These are phyloP conservation scores for Macroventuria anomochaeta DNA, from an alignment of 2,329 filamentous ascomycete species.

Conservation along the genomic window DNA sequence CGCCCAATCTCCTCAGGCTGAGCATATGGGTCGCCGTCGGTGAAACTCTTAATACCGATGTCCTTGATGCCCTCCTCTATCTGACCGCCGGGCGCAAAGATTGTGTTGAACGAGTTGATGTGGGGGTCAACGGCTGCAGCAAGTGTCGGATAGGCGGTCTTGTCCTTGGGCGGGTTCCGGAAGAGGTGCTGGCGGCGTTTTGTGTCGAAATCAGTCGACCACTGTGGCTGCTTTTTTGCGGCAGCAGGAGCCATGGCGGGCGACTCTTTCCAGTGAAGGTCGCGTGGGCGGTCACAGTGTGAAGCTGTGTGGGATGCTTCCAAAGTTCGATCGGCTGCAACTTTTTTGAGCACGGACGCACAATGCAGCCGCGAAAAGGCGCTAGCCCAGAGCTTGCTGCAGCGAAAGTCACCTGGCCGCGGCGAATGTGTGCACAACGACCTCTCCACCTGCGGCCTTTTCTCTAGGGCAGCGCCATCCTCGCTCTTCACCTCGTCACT, in stretches of 20 bases:
- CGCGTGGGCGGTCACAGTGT: conserved; percentile 17
- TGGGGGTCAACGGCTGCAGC: conserved; percentile 88
- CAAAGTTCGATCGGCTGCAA: not conserved
- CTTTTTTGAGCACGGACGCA: conserved; percentile 22
- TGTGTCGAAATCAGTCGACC: conserved; percentile 87
- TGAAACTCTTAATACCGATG: conserved; percentile 86
- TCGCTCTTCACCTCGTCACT: conserved; percentile 33
- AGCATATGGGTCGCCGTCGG: conserved; percentile 73
- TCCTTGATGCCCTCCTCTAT: conserved; percentile 80
- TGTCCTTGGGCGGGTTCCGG: conserved; percentile 83
- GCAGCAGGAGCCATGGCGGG: conserved; percentile 42
- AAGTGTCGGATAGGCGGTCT: conserved; percentile 84
- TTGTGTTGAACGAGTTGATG: conserved; percentile 91
- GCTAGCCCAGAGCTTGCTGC: conserved; percentile 16
- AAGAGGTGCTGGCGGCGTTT: conserved; percentile 88
- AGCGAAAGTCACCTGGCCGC: conserved; percentile 23
- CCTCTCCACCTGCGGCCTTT: conserved; percentile 29
- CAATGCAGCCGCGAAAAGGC: conserved; percentile 14
- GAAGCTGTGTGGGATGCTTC: conserved; percentile 7
- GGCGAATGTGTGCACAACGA: conserved; percentile 29
- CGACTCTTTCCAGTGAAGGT: conserved; percentile 8
- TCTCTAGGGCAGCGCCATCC: conserved; percentile 38
- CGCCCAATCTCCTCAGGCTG: conserved; percentile 62
- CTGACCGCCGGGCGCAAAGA: conserved; percentile 77
- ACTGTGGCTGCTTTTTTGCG: conserved; percentile 61